Conservation (phyloP, 2,329 filamentous ascomycete genomes). For the Penicillium sclerotigenum region DNA sequence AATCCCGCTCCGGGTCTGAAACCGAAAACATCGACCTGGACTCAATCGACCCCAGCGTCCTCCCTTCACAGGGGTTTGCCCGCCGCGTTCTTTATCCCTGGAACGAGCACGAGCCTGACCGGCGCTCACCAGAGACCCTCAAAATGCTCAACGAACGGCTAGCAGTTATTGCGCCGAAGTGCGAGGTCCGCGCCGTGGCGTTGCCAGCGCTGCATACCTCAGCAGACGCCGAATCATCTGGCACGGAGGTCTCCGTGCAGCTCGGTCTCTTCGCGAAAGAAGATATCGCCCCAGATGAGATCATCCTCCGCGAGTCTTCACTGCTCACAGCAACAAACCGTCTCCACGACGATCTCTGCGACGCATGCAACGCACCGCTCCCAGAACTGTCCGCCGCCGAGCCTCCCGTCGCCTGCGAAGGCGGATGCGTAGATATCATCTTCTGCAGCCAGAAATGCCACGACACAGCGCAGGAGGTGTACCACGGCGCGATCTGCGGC, state of each 20-base stretch:
- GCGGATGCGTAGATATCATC: conserved; percentile 55
- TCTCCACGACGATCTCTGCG: conserved; percentile 80
- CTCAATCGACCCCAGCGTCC: conserved; percentile 28
- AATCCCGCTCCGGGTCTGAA: conserved; percentile 9
- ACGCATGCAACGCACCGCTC: conserved; percentile 77
- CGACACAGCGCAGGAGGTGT: conserved; percentile 53
- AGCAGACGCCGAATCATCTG: background rate
- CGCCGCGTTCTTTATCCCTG: conserved; percentile 60
- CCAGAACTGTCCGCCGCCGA: conserved; percentile 52
- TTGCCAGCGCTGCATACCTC: conserved; percentile 65
- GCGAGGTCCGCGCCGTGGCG: conserved; percentile 71
- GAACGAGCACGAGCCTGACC: conserved; percentile 60
- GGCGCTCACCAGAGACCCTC: conserved; percentile 55
- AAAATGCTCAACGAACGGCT: conserved; percentile 69
- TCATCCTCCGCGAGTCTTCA: conserved; percentile 76
- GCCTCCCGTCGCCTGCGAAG: conserved; percentile 47
- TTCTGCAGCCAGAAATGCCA: conserved; percentile 60
- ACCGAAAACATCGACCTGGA: conserved; percentile 10
- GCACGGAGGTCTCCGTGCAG: conserved; percentile 57
- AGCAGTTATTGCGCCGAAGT: conserved; percentile 69
- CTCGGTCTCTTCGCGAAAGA: conserved; percentile 86
- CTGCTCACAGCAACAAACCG: conserved; percentile 86
- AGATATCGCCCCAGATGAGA: conserved; percentile 72
- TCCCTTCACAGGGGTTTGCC: conserved; percentile 41
- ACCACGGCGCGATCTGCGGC: conserved; percentile 60